A percentile compares a stretch with the other conserved stretches of the same genome.
Evolutionary conservation across 768 basidiomycete species (phyloP).

Genomic region (Suillus spraguei): DNA sequence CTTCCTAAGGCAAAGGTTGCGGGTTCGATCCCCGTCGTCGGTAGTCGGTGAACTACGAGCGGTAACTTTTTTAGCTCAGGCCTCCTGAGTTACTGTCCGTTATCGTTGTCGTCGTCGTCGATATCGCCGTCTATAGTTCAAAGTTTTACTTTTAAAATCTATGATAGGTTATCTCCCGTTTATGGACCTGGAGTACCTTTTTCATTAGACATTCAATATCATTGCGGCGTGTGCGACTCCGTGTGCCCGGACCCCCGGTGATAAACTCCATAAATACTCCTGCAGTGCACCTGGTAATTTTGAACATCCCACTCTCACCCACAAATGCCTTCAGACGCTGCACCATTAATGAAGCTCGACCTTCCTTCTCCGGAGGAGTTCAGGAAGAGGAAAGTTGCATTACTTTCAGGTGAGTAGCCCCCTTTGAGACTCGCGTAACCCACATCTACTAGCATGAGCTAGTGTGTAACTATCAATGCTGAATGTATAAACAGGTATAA

Average conservation of each 20-base stretch:
- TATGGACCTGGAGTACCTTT: background rate
- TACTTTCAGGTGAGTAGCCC: conserved; percentile 75
- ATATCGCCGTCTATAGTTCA: no score
- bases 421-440: background rate
- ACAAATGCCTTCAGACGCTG: conserved; percentile 2
- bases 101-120: no score
- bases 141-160: no score
- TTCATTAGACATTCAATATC: background rate
- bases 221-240: background rate
- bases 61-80: background rate
- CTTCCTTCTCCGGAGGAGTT: conserved; percentile 82
- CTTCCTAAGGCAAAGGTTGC: conserved; percentile 8
- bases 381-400: conserved; percentile 87
- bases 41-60: conserved; percentile 7
- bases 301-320: background rate
- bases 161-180: no score
- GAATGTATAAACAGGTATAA: conserved; percentile 64
- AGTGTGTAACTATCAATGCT: background rate
- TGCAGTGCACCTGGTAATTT: background rate
- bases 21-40: conserved; percentile 8
- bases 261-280: no score
- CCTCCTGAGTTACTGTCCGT: no score
- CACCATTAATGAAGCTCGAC: conserved; percentile 49
- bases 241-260: no score
- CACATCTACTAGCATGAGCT: background rate